phyloP scores from a whole-genome alignment of 306 rosid species.

The Myrica gale region DNA sequence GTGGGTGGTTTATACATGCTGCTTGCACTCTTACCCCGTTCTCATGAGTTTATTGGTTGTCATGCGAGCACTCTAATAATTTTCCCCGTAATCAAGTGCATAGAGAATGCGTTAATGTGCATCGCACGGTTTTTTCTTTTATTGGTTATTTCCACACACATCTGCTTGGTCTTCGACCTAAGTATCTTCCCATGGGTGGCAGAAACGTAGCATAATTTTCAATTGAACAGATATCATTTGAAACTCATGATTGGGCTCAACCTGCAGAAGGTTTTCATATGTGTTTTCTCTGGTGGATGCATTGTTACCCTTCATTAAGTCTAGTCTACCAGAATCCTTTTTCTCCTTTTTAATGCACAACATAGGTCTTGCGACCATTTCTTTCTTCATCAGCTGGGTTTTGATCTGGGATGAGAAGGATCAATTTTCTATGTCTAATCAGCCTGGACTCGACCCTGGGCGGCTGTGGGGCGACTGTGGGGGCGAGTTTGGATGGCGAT shows the following conservation, averaged over 20 bases:
- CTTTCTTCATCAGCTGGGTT: background rate
- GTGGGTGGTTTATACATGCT: background rate
- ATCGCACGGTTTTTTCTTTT: background rate
- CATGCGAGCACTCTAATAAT: background rate
- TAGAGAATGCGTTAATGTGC: slow-evolving; percentile 1
- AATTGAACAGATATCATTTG: background rate
- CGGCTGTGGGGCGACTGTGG: too few species aligned
- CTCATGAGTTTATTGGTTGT: background rate
- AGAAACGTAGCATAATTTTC: background rate
- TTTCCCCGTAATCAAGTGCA: background rate
- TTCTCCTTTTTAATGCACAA: background rate
- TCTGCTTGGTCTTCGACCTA: background rate
- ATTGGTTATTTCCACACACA: background rate
- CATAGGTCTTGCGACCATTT: too few species aligned
- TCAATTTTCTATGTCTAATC: background rate
- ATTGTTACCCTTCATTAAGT: slow-evolving; percentile 3
- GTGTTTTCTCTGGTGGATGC: background rate
- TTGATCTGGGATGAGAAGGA: background rate
- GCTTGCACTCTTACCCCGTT: background rate
- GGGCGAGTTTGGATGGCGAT: too few species aligned
- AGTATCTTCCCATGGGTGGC: background rate
- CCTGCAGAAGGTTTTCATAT: background rate
- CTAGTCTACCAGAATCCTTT: background rate
- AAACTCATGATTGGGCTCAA: background rate
- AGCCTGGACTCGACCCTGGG: background rate